A percentile compares a stretch with the other conserved stretches of the same genome.
Evolutionary conservation across 768 basidiomycete genomes (phyloP).

Genomic region (Pleurotus eryngii): DNA sequence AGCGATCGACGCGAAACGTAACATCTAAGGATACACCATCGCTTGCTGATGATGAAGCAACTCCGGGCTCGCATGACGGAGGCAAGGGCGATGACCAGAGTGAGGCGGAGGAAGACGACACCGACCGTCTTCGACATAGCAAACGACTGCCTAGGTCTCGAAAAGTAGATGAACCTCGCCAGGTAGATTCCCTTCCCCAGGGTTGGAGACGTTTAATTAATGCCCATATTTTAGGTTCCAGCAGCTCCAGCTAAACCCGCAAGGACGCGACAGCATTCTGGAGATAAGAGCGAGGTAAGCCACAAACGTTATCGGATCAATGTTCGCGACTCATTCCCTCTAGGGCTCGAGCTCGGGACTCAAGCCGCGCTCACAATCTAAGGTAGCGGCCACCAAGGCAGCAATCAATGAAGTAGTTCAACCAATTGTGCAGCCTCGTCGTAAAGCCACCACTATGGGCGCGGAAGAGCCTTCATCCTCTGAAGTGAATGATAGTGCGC

Average conservation of each 20-base stretch:
- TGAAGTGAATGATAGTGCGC: neutral
- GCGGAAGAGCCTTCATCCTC: neutral
- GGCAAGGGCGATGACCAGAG: neutral
- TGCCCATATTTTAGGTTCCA: neutral
- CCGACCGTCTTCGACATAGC: neutral
- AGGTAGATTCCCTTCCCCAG: neutral
- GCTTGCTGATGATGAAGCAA: slow-evolving; percentile 8
- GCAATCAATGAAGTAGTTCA: neutral
- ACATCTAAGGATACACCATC: slow-evolving; percentile 5
- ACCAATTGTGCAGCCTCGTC: neutral
- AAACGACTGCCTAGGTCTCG: neutral
- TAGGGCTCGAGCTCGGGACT: neutral
- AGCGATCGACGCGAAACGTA: neutral
- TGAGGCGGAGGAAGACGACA: neutral
- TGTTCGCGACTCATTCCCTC: too few species aligned
- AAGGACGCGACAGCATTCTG: neutral
- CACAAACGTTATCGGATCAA: too few species aligned
- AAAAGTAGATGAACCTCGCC: neutral
- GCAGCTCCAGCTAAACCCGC: neutral
- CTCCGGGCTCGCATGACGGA: neutral
- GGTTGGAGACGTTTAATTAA: neutral
- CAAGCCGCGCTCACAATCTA: neutral
- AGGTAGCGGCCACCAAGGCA: neutral
- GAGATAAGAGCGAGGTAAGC: too few species aligned
- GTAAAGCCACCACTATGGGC: neutral